These are phyloP conservation scores for Linum tenue DNA, from an alignment of 345 rosid genomes.

Conservation along the genomic window DNA sequence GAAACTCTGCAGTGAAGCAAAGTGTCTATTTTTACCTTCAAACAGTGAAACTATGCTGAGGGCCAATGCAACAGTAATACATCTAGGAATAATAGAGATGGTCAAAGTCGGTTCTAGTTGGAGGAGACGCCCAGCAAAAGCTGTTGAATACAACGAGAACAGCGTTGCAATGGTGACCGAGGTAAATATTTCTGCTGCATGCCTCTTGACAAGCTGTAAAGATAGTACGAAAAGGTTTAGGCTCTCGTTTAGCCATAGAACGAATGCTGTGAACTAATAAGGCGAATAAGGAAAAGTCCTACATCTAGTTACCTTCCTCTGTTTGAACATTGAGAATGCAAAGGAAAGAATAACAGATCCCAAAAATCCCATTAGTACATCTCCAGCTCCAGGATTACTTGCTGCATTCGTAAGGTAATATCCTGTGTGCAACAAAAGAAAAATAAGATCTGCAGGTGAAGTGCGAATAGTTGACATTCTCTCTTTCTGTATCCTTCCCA, in stretches of 20 bases:
- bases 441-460: not conserved
- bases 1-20: not conserved
- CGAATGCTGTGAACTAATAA: not conserved
- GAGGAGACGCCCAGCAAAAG: constrained; percentile 65
- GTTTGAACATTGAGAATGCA: constrained; percentile 95
- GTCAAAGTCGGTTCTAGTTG: constrained; percentile 72
- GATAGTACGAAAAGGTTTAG: not conserved
- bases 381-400: constrained; percentile 94
- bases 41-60: constrained; percentile 89
- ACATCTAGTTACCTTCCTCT: constrained; percentile 53
- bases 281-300: not conserved
- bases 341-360: constrained; percentile 93
- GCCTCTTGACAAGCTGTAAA: constrained; percentile 90
- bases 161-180: constrained; percentile 69
- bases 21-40: constrained; percentile 41
- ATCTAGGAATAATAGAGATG: constrained; percentile 76
- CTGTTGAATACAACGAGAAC: constrained; percentile 91
- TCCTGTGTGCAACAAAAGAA: constrained; percentile 34
- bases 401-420: constrained; percentile 68
- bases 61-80: constrained; percentile 89
- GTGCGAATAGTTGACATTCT: not conserved
- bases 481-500: too few relatives aligned
- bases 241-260: not conserved
- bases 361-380: constrained; percentile 83
- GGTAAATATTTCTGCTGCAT: constrained; percentile 87